Conservation (phyloP, 2,329 filamentous ascomycete species). For the Calonectria pteridis region DNA sequence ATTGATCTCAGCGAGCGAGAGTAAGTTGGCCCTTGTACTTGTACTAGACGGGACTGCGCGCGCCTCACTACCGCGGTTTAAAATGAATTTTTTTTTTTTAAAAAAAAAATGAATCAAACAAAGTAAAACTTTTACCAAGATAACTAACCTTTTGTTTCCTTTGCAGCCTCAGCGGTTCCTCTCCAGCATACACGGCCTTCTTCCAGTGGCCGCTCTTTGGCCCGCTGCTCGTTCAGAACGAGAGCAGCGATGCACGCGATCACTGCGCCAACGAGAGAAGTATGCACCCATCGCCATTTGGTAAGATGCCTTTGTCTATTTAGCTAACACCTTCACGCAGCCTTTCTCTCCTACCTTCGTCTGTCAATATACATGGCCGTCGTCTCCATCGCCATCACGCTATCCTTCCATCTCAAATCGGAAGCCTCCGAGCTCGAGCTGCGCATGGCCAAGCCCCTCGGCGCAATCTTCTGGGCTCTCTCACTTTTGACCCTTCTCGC, state of each 20-base stretch:
- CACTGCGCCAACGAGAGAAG: slow-evolving; percentile 85
- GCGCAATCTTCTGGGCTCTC: slow-evolving; percentile 88
- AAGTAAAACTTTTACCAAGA: too few relatives aligned
- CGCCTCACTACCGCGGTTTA: not conserved
- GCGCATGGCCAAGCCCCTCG: slow-evolving; percentile 84
- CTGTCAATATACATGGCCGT: slow-evolving; percentile 92
- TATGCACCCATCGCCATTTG: slow-evolving; percentile 47
- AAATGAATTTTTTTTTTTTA: too few relatives aligned
- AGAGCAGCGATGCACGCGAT: slow-evolving; percentile 79
- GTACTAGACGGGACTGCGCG: not conserved
- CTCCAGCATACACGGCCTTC: slow-evolving; percentile 54
- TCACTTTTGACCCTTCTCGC: slow-evolving; percentile 80
- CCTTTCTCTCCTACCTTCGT: slow-evolving; percentile 91
- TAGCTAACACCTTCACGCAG: slow-evolving; percentile 46
- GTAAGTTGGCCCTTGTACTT: slow-evolving; percentile 40
- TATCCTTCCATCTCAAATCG: slow-evolving; percentile 91
- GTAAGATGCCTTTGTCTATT: not conserved
- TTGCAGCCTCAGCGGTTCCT: not conserved
- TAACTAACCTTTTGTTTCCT: not conserved
- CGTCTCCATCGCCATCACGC: slow-evolving; percentile 88
- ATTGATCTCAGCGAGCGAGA: slow-evolving; percentile 59
- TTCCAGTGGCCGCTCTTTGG: slow-evolving; percentile 73
- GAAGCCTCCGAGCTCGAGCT: slow-evolving; percentile 78
- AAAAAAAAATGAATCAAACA: not conserved
- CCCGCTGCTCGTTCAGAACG: slow-evolving; percentile 80